A percentile compares a stretch with the other conserved stretches of the same genome.
Evolutionary conservation across 1,284 basidiomycete genomes (phyloP).

Genomic region (Pseudozyma thailandica): DNA sequence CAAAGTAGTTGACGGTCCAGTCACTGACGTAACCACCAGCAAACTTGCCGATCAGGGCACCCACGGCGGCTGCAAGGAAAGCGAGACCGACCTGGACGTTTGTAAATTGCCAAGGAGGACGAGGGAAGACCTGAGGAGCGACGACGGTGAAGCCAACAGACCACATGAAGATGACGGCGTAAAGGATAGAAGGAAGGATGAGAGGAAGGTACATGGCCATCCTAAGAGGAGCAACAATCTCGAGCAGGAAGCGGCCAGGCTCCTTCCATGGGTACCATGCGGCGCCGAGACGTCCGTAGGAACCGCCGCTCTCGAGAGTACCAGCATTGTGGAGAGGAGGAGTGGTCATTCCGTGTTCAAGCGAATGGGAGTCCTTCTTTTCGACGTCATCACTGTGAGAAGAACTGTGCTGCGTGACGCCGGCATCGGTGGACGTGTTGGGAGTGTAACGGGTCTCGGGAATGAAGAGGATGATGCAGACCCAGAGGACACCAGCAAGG

Average conservation of each 20-base stretch:
- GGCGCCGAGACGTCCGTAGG: conserved; percentile 55
- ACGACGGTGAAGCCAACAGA: conserved; percentile 67
- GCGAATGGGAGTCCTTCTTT: conserved; percentile 32
- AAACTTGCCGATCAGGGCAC: conserved; percentile 67
- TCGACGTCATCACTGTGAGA: conserved; percentile 13
- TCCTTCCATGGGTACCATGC: conserved; percentile 67
- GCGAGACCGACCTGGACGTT: conserved; percentile 61
- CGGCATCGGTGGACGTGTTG: conserved; percentile 6
- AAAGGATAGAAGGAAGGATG: conserved; percentile 63
- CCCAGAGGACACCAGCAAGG: conserved; percentile 58
- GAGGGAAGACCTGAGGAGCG: conserved; percentile 63
- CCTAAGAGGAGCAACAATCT: conserved; percentile 58
- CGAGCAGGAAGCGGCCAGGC: conserved; percentile 58
- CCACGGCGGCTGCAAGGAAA: conserved; percentile 67
- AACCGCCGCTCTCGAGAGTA: conserved; percentile 17
- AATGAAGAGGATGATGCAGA: conserved; percentile 63
- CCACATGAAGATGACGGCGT: conserved; percentile 67
- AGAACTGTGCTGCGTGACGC: not conserved
- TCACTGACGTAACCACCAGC: conserved; percentile 66
- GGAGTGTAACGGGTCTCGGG: conserved; percentile 68
- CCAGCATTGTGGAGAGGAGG: conserved; percentile 21
- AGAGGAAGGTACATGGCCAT: conserved; percentile 47
- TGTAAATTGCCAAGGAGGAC: conserved; percentile 64
- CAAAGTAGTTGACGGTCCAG: conserved; percentile 60
- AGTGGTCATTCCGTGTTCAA: conserved; percentile 26